Base-by-base conservation (phyloP, 305 asterid genomes). In the Fraxinus angustifolia region DNA sequence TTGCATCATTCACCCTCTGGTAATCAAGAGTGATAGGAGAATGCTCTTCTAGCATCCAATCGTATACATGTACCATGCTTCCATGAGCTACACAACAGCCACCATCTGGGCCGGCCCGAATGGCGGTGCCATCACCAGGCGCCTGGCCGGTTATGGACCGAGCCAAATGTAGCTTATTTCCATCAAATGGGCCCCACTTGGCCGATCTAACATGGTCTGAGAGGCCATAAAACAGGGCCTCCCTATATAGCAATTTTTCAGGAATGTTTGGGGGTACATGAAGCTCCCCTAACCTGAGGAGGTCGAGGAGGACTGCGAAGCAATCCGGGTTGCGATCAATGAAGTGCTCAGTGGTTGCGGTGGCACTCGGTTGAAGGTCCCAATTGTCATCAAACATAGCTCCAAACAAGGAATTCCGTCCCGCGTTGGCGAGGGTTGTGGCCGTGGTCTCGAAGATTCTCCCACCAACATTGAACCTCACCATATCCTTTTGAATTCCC, bases 41-140 rank as follows among this genome's bases (percentile, higher is more conserved):
- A 65, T 91, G 98, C 79, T 93, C 97, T 31, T 92, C 95, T 84
- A 94, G 79, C 94, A 89, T 93, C 98, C 98, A 94, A 79, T 93
- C 97, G 79, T 93, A 94, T n/a, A 94, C 96, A 77, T 94, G 98
- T 53, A 94, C 98, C 94, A 94, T 87, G 78, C 94, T 89, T 1
- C 98, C 98, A 70, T 94, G 97, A 14, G 97, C 98, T 50, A 94
- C 98, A 71, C 98, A 94, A 77, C 97, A 93, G 2, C 98, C 97
- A 1, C 98, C 98, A 75, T 90, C 97, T 0, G 97, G 97, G 0
- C 97, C 94, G 0, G 97, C 98, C 75, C 97, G 88, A 34, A 94
- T 94, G 77, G 98, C 98, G 0, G 98, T 94, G 0, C 98, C 97
- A 7, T 94, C 97, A 0, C 98, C 98, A 0, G 98, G 98, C 1